phyloP scores from a whole-genome alignment of 2,329 filamentous ascomycete genomes.

The Chrysoporthe cubensis region DNA sequence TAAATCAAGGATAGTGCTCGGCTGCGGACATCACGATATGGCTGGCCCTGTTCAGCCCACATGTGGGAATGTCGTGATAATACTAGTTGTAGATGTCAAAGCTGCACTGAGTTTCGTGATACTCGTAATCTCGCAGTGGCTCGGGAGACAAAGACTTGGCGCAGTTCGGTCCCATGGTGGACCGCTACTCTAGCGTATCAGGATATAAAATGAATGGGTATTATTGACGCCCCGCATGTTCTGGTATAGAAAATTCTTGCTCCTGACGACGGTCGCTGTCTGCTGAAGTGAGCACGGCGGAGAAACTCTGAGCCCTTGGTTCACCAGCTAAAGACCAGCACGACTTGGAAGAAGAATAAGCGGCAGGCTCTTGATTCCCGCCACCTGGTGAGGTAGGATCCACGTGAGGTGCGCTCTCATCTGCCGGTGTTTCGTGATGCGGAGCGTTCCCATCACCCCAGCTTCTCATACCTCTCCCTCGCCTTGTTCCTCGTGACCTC shows the following conservation, averaged over 20 bases:
- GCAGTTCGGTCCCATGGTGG: background rate
- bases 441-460: slow-evolving; percentile 38
- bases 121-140: background rate
- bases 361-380: background rate
- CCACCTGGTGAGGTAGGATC: background rate
- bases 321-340: background rate
- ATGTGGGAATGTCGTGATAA: slow-evolving; percentile 3
- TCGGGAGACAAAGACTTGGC: background rate
- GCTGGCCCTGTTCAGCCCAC: background rate
- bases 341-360: background rate
- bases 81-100: slow-evolving; percentile 5
- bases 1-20: background rate
- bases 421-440: background rate
- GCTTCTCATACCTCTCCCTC: slow-evolving; percentile 65
- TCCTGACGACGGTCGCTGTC: background rate
- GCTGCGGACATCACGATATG: slow-evolving; percentile 1
- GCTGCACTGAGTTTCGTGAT: background rate
- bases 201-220: background rate
- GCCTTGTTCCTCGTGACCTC: slow-evolving; percentile 68
- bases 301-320: background rate
- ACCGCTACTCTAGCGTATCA: background rate
- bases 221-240: background rate
- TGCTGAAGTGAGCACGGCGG: background rate
- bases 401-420: background rate
- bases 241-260: background rate